Evolutionary conservation across 1,139 yeast species (phyloP).

Genomic region (Suhomyces choctaworum): DNA sequence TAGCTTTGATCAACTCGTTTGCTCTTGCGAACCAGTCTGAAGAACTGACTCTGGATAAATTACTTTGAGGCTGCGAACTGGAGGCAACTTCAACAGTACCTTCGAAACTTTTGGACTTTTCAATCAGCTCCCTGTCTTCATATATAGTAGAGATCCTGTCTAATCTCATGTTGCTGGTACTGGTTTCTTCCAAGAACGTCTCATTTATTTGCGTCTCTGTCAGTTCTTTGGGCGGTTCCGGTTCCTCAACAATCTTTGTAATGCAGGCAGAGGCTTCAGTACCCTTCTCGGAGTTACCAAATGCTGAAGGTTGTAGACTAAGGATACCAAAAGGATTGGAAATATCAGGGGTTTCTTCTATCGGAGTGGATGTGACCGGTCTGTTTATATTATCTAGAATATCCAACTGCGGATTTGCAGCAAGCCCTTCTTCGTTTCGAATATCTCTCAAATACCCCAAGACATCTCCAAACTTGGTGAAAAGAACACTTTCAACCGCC

Average conservation of each 20-base stretch:
- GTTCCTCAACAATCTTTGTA: not conserved
- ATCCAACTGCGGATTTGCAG: constrained; percentile 21
- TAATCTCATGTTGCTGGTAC: constrained; percentile 5
- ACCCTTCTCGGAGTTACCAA: not conserved
- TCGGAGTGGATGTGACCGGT: constrained; percentile 26
- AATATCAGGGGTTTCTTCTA: constrained; percentile 10
- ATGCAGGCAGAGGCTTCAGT: not conserved
- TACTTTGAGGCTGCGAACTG: not conserved
- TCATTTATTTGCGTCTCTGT: constrained; percentile 7
- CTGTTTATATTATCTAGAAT: constrained; percentile 15
- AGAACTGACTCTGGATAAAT: constrained; percentile 1
- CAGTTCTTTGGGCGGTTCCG: not conserved
- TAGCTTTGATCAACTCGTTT: constrained; percentile 4
- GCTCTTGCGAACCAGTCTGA: constrained; percentile 8
- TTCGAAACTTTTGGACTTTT: not conserved
- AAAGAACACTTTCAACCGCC: constrained; percentile 41
- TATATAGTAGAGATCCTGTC: constrained; percentile 16
- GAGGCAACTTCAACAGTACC: not conserved
- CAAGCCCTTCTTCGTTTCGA: constrained; percentile 33
- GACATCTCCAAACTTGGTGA: constrained; percentile 46
- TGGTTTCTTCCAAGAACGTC: constrained; percentile 13
- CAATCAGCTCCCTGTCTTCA: constrained; percentile 12
- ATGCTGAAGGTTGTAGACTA: too few relatives aligned
- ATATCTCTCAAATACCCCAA: constrained; percentile 38
- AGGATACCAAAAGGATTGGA: constrained; percentile 5